Conservation (phyloP, 2,329 filamentous ascomycete species). For the Penicillium sclerotigenum region DNA sequence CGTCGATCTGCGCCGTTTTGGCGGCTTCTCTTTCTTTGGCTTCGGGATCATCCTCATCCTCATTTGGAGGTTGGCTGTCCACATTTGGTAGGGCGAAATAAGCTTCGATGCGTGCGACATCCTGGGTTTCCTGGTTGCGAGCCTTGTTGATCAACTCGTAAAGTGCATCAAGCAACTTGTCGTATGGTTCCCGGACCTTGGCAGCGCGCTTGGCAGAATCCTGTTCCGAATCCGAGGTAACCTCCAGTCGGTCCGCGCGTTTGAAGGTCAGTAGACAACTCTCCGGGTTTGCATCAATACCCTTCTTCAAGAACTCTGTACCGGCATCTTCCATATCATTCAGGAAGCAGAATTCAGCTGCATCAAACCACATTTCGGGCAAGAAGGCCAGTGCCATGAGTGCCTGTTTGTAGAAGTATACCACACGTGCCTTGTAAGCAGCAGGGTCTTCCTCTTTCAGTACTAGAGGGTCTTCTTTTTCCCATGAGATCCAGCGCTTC, state of each 20-base stretch:
- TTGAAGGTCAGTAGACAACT: constrained; percentile 87
- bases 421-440: constrained; percentile 70
- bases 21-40: constrained; percentile 51
- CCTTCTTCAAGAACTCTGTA: constrained; percentile 74
- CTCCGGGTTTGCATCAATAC: constrained; percentile 86
- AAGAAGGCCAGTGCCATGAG: constrained; percentile 91
- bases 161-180: constrained; percentile 78
- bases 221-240: constrained; percentile 72
- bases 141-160: constrained; percentile 77
- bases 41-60: constrained; percentile 56
- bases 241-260: constrained; percentile 82
- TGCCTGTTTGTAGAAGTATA: constrained; percentile 91
- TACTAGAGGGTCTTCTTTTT: constrained; percentile 87
- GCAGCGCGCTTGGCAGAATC: constrained; percentile 61
- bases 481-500: constrained; percentile 94
- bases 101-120: constrained; percentile 55
- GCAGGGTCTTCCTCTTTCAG: constrained; percentile 76
- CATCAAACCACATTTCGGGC: constrained; percentile 94
- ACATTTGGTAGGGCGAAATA: constrained; percentile 47
- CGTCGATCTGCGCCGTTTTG: constrained; percentile 55
- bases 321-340: constrained; percentile 71
- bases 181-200: constrained; percentile 77
- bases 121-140: constrained; percentile 63
- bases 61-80: constrained; percentile 40
- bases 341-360: constrained; percentile 85